Percentiles rank a stretch among this genome's conserved stretches.
Conservation (phyloP, 1,139 yeast species). For the Keqinozyma sinolaborantium region DNA sequence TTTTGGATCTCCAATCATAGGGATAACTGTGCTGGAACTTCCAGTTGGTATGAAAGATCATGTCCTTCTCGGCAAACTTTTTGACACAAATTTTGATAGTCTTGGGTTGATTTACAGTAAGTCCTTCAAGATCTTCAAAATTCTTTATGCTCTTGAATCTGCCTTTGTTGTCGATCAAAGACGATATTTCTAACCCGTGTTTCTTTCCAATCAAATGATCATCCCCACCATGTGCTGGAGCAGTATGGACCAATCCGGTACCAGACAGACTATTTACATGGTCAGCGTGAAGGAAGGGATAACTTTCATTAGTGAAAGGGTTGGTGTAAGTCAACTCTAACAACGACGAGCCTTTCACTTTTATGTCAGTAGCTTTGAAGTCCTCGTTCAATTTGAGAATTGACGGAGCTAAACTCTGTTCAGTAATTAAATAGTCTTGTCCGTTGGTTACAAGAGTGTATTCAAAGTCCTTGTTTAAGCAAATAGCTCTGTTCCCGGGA, state of each 20-base stretch:
- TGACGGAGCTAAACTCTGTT: conserved; percentile 35
- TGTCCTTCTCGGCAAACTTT: conserved; percentile 36
- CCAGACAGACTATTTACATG: conserved; percentile 85
- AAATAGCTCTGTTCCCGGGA: conserved; percentile 81
- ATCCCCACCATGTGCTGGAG: conserved; percentile 97
- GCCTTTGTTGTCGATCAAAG: conserved; percentile 81
- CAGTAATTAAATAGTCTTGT: conserved; percentile 48
- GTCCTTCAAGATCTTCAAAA: conserved; percentile 41
- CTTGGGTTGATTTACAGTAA: conserved; percentile 54
- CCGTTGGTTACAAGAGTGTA: conserved; percentile 51
- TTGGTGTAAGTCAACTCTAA: conserved; percentile 47
- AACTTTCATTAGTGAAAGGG: conserved; percentile 45
- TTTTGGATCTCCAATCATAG: conserved; percentile 94
- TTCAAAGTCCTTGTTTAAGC: conserved; percentile 55
- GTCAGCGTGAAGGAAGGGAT: conserved; percentile 71
- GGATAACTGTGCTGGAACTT: conserved; percentile 82
- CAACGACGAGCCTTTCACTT: conserved; percentile 43
- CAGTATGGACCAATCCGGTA: conserved; percentile 94
- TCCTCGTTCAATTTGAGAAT: conserved; percentile 32
- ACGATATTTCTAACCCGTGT: conserved; percentile 55
- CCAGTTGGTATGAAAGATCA: conserved; percentile 48
- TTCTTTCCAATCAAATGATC: conserved; percentile 73
- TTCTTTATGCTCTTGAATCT: conserved; percentile 47
- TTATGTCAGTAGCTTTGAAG: conserved; percentile 16
- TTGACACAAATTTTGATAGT: conserved; percentile 37